Percentiles rank a stretch among this genome's conserved stretches.
These are phyloP conservation scores for Blechomonas ayalai DNA, from an alignment of 208 protist genomes.

Conservation along the genomic window DNA sequence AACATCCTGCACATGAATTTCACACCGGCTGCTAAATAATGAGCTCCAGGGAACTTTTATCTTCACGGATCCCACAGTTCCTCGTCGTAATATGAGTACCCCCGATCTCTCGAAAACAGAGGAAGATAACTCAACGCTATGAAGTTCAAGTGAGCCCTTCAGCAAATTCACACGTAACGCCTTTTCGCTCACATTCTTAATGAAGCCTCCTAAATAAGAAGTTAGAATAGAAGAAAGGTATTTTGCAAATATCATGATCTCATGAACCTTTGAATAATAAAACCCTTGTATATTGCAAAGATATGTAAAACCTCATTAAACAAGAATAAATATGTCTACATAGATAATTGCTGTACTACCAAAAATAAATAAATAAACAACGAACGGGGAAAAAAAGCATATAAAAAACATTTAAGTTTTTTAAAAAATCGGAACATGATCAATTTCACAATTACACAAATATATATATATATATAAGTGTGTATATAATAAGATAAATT, in stretches of 20 bases:
- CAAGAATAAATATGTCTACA: slow-evolving; percentile 3
- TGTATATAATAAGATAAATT: background rate
- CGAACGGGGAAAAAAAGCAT: slow-evolving; percentile 3
- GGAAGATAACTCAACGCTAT: slow-evolving; percentile 41
- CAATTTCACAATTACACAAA: slow-evolving; percentile 8
- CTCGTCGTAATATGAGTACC: slow-evolving; percentile 23
- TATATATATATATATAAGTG: slow-evolving; percentile 3
- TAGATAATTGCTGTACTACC: background rate
- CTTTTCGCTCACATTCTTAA: slow-evolving; percentile 46
- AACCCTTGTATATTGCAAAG: too few relatives aligned
- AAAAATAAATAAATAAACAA: slow-evolving; percentile 4
- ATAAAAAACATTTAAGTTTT: slow-evolving; percentile 2
- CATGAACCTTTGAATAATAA: background rate
- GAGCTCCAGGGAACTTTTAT: slow-evolving; percentile 51
- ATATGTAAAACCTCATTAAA: background rate
- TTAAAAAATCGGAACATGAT: slow-evolving; percentile 5
- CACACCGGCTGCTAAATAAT: slow-evolving; percentile 46
- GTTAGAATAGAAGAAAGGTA: slow-evolving; percentile 42
- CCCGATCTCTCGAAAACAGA: slow-evolving; percentile 21
- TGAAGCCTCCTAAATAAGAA: slow-evolving; percentile 52
- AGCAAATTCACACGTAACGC: slow-evolving; percentile 52
- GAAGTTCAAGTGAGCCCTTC: slow-evolving; percentile 47
- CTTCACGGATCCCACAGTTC: slow-evolving; percentile 29
- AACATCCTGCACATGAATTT: slow-evolving; percentile 39
- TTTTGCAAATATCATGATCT: slow-evolving; percentile 60